Evolutionary conservation across 495 filamentous ascomycete genomes (phyloP), one percentile per base, ranked within the genome.

Genomic region (Aspergillus coremiiformis): DNA sequence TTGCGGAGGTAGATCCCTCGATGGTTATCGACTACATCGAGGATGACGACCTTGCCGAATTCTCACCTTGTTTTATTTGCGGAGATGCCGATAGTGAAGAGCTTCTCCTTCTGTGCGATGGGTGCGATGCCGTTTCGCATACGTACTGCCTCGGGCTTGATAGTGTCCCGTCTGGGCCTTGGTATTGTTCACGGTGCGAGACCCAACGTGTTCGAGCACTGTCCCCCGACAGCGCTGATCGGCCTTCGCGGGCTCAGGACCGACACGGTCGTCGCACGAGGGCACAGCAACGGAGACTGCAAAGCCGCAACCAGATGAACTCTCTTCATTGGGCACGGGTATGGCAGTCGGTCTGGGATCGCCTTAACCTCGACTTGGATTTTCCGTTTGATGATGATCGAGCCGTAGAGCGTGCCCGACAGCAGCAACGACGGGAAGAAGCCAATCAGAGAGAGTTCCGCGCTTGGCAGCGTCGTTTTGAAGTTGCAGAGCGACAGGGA

Each of bases 141-240:
- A 86, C 85, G 43, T 84, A 87, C 63, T 98, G 92, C 62, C 75
- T 92, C 24, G 89, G 84, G n/a, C 76, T 95, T 33, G 82, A 88
- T 43, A 58, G 64, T 6, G 77, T 95, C 29, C 90, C 92, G 21
- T 57, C 69, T 14, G 86, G 85, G 15, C 67, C 79, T 45, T 97
- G 91, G 91, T 95, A 86, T 64, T 97, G 92, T 66, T 75, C 87
- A 51, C 78, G 80, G 46, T 97, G 90, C 67, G 74, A 77, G 23
- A 77, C 62, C 61, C 78, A 64, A 73, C 76, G 67, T 61, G 75
- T 62, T 45, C 64, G 67, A 58, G 73, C 70, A 45, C 58, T 59
- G 22, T 62, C 61, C 47, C 59, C 66, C 54, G 66, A 66, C 55
- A 53, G 56, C 24, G 53, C 64, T 32, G 55, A 63, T 30, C 61